Percentiles rank a stretch among this genome's conserved stretches.
These are phyloP conservation scores for Solanum clarkiae DNA, from an alignment of 257 asterid genomes.

Conservation along the genomic window DNA sequence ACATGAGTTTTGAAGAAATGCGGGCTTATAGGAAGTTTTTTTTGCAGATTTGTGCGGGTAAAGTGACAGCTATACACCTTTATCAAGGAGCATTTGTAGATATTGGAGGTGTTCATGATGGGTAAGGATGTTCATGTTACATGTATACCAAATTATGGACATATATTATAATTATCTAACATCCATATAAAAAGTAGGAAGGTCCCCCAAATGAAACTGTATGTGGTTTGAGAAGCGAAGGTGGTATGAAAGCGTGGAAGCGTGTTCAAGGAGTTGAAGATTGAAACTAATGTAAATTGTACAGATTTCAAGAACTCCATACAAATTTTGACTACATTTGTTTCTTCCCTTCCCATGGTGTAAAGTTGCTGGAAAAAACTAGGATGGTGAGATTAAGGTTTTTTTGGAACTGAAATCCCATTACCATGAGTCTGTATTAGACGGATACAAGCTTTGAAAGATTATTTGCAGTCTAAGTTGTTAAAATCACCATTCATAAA, in stretches of 20 bases:
- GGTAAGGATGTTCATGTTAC: slow-evolving; percentile 35
- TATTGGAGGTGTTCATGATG: slow-evolving; percentile 93
- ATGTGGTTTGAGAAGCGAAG: not conserved
- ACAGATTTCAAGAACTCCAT: not conserved
- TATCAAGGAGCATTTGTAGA: slow-evolving; percentile 99
- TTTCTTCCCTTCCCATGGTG: not conserved
- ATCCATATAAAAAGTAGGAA: not conserved
- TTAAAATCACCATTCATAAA: not conserved
- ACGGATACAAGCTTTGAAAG: not conserved
- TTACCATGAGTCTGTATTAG: not conserved
- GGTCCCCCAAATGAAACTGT: not conserved
- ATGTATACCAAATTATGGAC: not conserved
- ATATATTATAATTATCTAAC: not conserved
- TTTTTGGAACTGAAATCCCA: not conserved
- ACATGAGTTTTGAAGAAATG: not conserved
- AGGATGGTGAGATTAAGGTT: not conserved
- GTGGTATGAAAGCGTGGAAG: not conserved
- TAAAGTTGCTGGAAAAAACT: not conserved
- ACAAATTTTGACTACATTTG: not conserved
- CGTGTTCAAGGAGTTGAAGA: not conserved
- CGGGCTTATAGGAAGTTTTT: slow-evolving; percentile 1
- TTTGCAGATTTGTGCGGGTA: slow-evolving; percentile 82
- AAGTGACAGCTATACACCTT: slow-evolving; percentile 80
- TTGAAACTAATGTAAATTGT: not conserved
- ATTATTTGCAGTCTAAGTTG: not conserved